These are phyloP conservation scores for Leccinum ochraceum DNA, from an alignment of 768 basidiomycete species.

Conservation along the genomic window DNA sequence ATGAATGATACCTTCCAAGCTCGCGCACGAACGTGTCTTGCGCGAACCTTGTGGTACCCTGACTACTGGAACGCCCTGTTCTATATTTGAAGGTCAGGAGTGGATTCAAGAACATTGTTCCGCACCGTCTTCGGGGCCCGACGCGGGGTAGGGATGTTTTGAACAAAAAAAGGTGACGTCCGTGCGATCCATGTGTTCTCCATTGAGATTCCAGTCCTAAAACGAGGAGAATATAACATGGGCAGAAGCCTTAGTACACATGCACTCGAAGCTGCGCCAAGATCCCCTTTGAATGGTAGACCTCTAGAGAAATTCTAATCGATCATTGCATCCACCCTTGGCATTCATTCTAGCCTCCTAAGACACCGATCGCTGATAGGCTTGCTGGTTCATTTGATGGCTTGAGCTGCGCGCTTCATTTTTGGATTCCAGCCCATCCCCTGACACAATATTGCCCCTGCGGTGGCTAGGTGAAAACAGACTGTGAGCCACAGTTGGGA, in stretches of 20 bases:
- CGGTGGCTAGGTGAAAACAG: background rate
- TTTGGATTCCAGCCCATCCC: background rate
- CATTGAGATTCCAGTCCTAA: background rate
- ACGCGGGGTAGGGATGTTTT: background rate
- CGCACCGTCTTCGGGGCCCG: background rate
- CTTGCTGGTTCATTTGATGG: background rate
- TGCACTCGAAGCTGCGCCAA: background rate
- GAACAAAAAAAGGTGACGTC: background rate
- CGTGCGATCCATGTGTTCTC: background rate
- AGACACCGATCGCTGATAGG: background rate
- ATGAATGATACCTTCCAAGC: background rate
- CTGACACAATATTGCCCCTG: too few relatives aligned
- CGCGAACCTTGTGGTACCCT: background rate
- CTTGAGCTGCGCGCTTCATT: background rate
- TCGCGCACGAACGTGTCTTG: slow-evolving; percentile 13
- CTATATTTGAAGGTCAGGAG: slow-evolving; percentile 1
- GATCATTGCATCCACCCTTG: background rate
- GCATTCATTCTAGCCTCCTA: background rate
- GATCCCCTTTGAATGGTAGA: background rate
- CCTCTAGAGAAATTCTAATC: background rate
- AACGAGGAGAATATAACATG: background rate
- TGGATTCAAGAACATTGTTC: background rate
- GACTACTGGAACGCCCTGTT: background rate
- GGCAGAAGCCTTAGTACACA: background rate
- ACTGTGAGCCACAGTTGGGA: background rate